Percentiles rank a stretch among this genome's conserved stretches.
phyloP scores from a whole-genome alignment of 2,329 filamentous ascomycete genomes.

The Trichoderma pleuroti region DNA sequence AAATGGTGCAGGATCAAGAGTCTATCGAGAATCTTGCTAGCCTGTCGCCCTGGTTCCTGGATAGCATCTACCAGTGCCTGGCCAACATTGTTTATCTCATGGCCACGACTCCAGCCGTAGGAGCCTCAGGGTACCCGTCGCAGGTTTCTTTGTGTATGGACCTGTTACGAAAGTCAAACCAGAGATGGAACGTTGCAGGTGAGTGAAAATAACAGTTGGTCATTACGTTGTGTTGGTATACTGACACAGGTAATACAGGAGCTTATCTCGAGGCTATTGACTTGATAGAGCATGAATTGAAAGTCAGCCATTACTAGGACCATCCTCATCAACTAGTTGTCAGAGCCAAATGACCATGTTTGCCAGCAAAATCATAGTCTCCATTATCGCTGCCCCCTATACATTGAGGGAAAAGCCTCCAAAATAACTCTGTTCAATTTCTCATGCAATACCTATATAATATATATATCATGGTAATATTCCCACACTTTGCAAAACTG shows the following conservation, averaged over 20 bases:
- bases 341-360: too few species aligned
- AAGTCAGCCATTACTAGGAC: background rate
- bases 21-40: background rate
- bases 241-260: background rate
- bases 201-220: background rate
- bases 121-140: background rate
- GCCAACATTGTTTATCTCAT: slow-evolving; percentile 6
- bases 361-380: too few species aligned
- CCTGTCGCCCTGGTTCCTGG: slow-evolving; percentile 17
- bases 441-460: background rate
- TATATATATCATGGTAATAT: background rate
- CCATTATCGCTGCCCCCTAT: too few species aligned
- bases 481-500: background rate
- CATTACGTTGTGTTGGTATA: background rate
- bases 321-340: too few species aligned
- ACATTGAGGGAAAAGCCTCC: background rate
- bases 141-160: background rate
- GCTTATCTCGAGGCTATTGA: slow-evolving; percentile 14
- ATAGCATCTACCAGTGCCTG: slow-evolving; percentile 13
- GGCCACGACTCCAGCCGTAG: background rate
- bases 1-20: slow-evolving; percentile 2
- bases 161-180: slow-evolving; percentile 2
- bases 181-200: slow-evolving; percentile 17
- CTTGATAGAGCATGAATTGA: slow-evolving; percentile 4
- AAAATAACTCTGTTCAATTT: background rate